Evolutionary conservation across 2,329 filamentous ascomycete genomes (phyloP), one percentile per base, ranked within the genome.

Genomic region (Orbilia javanica): DNA sequence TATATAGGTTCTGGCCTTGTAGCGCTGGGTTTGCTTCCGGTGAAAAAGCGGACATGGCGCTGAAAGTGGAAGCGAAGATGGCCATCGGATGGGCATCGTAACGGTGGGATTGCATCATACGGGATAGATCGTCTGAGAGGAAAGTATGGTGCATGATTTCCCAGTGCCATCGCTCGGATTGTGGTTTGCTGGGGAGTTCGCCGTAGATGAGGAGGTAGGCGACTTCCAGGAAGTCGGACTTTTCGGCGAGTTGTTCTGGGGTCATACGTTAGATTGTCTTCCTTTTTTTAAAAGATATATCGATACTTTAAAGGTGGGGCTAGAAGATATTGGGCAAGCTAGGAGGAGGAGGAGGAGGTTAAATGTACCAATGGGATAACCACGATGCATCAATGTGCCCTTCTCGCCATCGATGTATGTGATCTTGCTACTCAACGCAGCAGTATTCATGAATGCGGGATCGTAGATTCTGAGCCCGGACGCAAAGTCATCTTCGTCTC

Each of bases 391-490:
- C 36, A 88, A 83, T 52, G 87, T 86, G 39, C 87, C 87, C 22
- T 87, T 86, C 73, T 84, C 84, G 39, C 87, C 87, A 81, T 88
- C 87, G 82, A 87, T 87, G 83, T 87, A 87, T 29, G 86, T 87
- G 81, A 88, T 88, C 60, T 82, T 84, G 80, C 85, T 86, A 83
- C 86, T 82, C 20, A 87, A 84, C 1, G 87, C 86, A 18, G 86
- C 86, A 1, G 86, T 87, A 83, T 87, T 88, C 84, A 87, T 86
- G 83, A 87, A 88, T 1, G 85, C 86, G n/a, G 86, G 86, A 82
- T 87, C 86, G 68, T 84, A 87, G 39, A 88, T 83, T 22, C 86
- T 82, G n/a, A 88, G 84, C 10, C 86, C 86, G 57, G 81, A 80
- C 2, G 69, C 74, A 25, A 77, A 80, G 80, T 87, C 86, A 8